Conservation (phyloP, 2,329 filamentous ascomycete species). For the Leptoxyphium fumago region DNA sequence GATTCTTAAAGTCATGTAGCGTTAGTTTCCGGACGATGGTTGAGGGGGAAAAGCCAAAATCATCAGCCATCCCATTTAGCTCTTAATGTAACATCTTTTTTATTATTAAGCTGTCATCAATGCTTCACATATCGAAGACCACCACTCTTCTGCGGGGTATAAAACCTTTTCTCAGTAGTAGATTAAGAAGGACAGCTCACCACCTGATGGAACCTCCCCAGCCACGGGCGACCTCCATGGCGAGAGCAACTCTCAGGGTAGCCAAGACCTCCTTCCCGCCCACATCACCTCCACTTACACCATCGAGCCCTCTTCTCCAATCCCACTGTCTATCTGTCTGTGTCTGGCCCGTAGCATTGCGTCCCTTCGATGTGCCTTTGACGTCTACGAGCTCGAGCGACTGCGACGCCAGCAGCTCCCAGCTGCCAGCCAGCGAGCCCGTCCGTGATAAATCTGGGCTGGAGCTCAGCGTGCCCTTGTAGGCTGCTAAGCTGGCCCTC, state of each 20-base stretch:
- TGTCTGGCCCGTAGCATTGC: slow-evolving; percentile 32
- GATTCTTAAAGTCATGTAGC: too few species aligned
- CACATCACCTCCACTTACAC: slow-evolving; percentile 40
- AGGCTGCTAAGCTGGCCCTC: slow-evolving; percentile 10
- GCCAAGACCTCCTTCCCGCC: slow-evolving; percentile 55
- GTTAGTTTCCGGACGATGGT: too few species aligned
- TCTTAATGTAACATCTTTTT: too few species aligned
- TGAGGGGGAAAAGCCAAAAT: too few species aligned
- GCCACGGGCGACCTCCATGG: slow-evolving; percentile 55
- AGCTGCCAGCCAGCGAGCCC: slow-evolving; percentile 10
- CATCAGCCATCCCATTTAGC: too few species aligned
- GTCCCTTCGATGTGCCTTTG: slow-evolving; percentile 5
- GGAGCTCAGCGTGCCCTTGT: slow-evolving; percentile 6
- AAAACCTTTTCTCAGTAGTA: too few species aligned
- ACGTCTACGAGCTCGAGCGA: slow-evolving; percentile 7
- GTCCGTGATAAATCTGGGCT: not conserved
- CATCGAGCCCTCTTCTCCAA: slow-evolving; percentile 41
- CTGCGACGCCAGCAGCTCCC: slow-evolving; percentile 14
- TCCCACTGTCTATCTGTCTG: slow-evolving; percentile 44
- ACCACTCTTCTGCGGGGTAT: too few species aligned
- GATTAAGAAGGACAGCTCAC: not conserved
- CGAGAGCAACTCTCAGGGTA: slow-evolving; percentile 57
- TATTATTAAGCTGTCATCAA: too few species aligned
- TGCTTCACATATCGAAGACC: too few species aligned
- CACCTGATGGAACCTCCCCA: slow-evolving; percentile 30